phyloP scores from a whole-genome alignment of 768 basidiomycete species.

The Psilocybe cyanescens region DNA sequence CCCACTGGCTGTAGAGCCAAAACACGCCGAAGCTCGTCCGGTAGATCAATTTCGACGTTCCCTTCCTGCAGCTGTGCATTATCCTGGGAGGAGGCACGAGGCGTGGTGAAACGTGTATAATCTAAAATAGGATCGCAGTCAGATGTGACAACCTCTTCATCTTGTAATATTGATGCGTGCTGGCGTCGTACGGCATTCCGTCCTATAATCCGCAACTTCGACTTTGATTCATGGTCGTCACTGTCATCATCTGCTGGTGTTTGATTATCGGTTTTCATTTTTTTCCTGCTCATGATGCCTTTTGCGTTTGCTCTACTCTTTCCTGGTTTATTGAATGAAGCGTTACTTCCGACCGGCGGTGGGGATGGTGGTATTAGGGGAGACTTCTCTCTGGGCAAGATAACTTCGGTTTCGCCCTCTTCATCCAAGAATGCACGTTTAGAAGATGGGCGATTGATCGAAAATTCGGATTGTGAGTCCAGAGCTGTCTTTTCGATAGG shows the following conservation, averaged over 20 bases:
- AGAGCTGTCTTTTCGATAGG: constrained; percentile 1
- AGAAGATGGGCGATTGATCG: constrained; percentile 30
- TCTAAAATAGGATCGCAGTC: constrained; percentile 39
- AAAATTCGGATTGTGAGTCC: constrained; percentile 11
- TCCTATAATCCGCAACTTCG: constrained; percentile 39
- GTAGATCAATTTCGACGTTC: constrained; percentile 59
- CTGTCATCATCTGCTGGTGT: constrained; percentile 29
- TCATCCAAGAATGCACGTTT: constrained; percentile 48
- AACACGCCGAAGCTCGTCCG: constrained; percentile 66
- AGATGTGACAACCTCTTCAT: constrained; percentile 32
- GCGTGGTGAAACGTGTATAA: constrained; percentile 33
- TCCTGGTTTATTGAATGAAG: constrained; percentile 22
- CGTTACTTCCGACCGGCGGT: constrained; percentile 43
- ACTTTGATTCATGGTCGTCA: constrained; percentile 29
- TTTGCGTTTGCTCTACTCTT: constrained; percentile 38
- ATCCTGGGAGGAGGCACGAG: constrained; percentile 30
- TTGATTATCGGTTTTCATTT: constrained; percentile 41
- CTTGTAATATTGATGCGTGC: constrained; percentile 22
- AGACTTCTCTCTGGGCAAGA: constrained; percentile 24
- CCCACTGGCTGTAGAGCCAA: constrained; percentile 60
- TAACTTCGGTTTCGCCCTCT: constrained; percentile 28
- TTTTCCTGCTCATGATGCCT: constrained; percentile 51
- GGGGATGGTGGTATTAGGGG: constrained; percentile 71
- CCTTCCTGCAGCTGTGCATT: constrained; percentile 32
- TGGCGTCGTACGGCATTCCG: constrained; percentile 25